phyloP scores from a whole-genome alignment of 2,329 filamentous ascomycete genomes.

The Grosmannia clavigera region DNA sequence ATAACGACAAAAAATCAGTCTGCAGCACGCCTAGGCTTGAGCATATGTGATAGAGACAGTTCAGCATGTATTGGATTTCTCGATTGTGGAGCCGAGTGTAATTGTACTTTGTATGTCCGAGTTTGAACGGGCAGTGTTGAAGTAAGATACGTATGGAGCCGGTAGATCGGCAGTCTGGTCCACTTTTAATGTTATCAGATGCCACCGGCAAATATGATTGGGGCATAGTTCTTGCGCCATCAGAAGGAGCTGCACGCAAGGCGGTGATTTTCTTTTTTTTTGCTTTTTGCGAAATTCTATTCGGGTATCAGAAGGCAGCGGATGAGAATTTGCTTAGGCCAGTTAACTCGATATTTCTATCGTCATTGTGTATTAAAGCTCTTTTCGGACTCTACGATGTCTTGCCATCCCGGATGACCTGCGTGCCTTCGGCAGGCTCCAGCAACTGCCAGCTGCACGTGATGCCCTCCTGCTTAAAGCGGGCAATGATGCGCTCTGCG shows the following conservation, averaged over 20 bases:
- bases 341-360: background rate
- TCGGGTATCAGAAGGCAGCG: background rate
- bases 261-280: background rate
- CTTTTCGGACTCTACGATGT: background rate
- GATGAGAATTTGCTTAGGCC: background rate
- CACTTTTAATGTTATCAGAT: background rate
- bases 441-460: slow-evolving; percentile 77
- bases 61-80: background rate
- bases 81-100: background rate
- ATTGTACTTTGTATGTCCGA: background rate
- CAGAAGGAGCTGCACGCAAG: background rate
- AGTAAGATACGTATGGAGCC: background rate
- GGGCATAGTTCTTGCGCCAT: background rate
- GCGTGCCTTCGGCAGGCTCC: slow-evolving; percentile 68
- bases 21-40: no score
- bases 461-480: slow-evolving; percentile 62
- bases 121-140: background rate
- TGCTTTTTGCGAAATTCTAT: background rate
- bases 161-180: background rate
- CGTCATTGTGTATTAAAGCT: background rate
- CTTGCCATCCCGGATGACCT: slow-evolving; percentile 22
- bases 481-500: slow-evolving; percentile 61
- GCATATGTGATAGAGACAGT: background rate
- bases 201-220: background rate
- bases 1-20: background rate